Conservation (phyloP, 2,329 filamentous ascomycete genomes). For the Lasiodiplodia citricola region DNA sequence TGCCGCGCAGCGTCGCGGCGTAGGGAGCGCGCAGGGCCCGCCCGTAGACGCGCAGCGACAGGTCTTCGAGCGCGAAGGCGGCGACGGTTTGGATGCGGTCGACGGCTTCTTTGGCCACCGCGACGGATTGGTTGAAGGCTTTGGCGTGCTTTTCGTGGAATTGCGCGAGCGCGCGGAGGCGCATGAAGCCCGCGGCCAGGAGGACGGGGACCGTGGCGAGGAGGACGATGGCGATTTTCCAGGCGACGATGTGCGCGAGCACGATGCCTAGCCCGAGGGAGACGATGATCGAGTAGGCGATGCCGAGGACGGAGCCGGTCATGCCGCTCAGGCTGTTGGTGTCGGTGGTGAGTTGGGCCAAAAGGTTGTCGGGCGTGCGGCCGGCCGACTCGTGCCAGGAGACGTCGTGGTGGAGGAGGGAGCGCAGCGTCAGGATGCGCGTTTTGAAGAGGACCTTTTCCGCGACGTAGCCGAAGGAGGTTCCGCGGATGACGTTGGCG, state of each 20-base stretch:
- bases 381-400: constrained; percentile 12
- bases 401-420: constrained; percentile 3
- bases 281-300: constrained; percentile 63
- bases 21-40: constrained; percentile 38
- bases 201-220: constrained; percentile 78
- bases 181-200: constrained; percentile 80
- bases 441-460: constrained; percentile 9
- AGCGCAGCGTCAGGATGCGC: constrained; percentile 1
- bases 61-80: constrained; percentile 46
- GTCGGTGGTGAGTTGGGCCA: constrained; percentile 2
- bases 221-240: constrained; percentile 86
- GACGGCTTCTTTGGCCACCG: constrained; percentile 48
- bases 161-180: constrained; percentile 80
- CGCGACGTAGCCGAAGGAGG: neutral
- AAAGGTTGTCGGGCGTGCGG: neutral
- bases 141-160: constrained; percentile 67
- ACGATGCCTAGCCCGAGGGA: constrained; percentile 51
- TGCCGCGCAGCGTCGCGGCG: constrained; percentile 44
- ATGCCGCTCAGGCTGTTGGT: constrained; percentile 5
- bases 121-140: constrained; percentile 46
- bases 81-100: constrained; percentile 49
- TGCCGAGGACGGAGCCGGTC: constrained; percentile 51
- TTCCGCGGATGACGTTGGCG: neutral
- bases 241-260: constrained; percentile 62
- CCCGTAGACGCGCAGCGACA: constrained; percentile 43